Evolutionary conservation across 1,284 basidiomycete species (phyloP).

Genomic region (Phylloporus sp.): DNA sequence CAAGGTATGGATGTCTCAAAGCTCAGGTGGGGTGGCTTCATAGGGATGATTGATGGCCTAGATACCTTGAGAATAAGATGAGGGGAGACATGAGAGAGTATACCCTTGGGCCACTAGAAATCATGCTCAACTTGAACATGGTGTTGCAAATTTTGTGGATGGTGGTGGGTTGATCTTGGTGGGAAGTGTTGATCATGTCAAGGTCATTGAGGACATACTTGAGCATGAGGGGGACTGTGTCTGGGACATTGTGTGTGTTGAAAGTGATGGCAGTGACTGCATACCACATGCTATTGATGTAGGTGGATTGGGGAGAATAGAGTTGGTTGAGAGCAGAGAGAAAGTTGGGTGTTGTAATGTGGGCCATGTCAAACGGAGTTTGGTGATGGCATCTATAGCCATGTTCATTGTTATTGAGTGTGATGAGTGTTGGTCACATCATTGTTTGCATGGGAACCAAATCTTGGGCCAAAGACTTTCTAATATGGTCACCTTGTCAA

Average conservation of each 20-base stretch:
- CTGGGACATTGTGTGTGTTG: slow-evolving; percentile 61
- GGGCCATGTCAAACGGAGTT: slow-evolving; percentile 15
- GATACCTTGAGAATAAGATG: not conserved
- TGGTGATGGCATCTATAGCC: not conserved
- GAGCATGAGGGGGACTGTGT: slow-evolving; percentile 63
- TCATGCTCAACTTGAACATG: slow-evolving; percentile 63
- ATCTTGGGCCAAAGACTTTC: not conserved
- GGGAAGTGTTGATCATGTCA: slow-evolving; percentile 36
- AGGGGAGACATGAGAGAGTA: not conserved
- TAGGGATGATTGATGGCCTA: slow-evolving; percentile 59
- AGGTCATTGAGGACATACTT: slow-evolving; percentile 54
- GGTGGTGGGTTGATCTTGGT: slow-evolving; percentile 47
- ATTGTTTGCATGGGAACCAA: not conserved
- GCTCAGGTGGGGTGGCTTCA: slow-evolving; percentile 50
- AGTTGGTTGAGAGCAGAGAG: slow-evolving; percentile 29
- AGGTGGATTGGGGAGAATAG: slow-evolving; percentile 28
- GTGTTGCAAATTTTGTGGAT: slow-evolving; percentile 62
- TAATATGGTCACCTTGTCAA: not conserved
- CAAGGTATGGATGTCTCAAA: slow-evolving; percentile 46
- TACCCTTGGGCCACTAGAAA: slow-evolving; percentile 61
- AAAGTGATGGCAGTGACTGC: slow-evolving; percentile 62
- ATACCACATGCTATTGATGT: slow-evolving; percentile 59
- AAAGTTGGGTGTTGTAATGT: slow-evolving; percentile 37
- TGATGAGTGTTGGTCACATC: not conserved
- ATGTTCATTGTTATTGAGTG: not conserved